Conservation (phyloP, 1,139 yeast genomes). For the Blastobotrys ciferrii region DNA sequence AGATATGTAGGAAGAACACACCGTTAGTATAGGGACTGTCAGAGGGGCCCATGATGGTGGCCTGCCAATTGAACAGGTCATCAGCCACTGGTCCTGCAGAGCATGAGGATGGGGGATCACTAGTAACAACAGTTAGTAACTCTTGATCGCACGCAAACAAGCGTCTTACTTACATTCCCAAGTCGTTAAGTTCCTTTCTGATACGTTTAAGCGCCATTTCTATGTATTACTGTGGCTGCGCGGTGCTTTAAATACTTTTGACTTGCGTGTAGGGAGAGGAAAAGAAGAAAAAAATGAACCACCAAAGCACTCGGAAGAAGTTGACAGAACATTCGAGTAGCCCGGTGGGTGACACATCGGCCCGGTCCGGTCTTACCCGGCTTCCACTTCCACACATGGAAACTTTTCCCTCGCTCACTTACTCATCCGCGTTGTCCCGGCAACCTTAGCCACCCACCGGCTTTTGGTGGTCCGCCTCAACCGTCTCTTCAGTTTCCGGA, state of each 20-base stretch:
- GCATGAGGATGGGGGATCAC: constrained; percentile 99
- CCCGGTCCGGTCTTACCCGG: constrained; percentile 1
- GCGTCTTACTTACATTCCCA: constrained; percentile 72
- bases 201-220: constrained; percentile 89
- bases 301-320: constrained; percentile 1
- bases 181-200: constrained; percentile 89
- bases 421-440: background rate
- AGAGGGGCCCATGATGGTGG: constrained; percentile 93
- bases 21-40: constrained; percentile 95
- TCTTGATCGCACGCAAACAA: background rate
- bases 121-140: constrained; percentile 28
- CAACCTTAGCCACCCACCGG: too few species aligned
- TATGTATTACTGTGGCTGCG: constrained; percentile 1
- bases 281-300: constrained; percentile 1
- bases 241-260: background rate
- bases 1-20: constrained; percentile 85
- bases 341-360: constrained; percentile 4
- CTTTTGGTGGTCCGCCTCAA: too few species aligned
- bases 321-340: constrained; percentile 5
- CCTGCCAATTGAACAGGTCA: constrained; percentile 95
- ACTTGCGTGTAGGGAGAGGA: background rate
- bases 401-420: background rate
- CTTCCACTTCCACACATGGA: too few species aligned
- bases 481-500: too few species aligned
- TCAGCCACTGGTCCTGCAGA: constrained; percentile 99